phyloP scores from a whole-genome alignment of 805 yeast species.

The Candida stauntonica region DNA sequence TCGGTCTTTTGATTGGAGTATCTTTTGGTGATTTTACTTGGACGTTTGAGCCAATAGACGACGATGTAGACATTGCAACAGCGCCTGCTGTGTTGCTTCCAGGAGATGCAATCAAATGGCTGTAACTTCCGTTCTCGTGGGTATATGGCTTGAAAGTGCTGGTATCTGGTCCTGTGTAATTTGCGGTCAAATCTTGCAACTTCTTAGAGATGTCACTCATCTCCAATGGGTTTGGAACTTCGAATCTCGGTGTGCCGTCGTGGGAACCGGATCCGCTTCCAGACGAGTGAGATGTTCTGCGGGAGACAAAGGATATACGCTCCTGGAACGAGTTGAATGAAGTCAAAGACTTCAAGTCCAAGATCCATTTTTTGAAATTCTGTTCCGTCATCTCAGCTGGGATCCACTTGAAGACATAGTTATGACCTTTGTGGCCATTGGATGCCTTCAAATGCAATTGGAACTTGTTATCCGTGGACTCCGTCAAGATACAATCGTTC shows the following conservation, averaged over 20 bases:
- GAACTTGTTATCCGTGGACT: slow-evolving; percentile 68
- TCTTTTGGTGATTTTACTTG: slow-evolving; percentile 3
- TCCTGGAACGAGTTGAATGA: slow-evolving; percentile 29
- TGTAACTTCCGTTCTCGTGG: slow-evolving; percentile 9
- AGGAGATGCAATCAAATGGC: slow-evolving; percentile 1
- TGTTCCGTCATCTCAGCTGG: slow-evolving; percentile 61
- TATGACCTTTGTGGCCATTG: slow-evolving; percentile 72
- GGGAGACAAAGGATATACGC: slow-evolving; percentile 13
- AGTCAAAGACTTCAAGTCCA: slow-evolving; percentile 57
- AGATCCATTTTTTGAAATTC: slow-evolving; percentile 77
- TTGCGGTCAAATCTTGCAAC: slow-evolving; percentile 18
- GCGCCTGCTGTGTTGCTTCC: too few relatives aligned
- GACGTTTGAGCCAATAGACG: too few relatives aligned
- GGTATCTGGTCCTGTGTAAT: not conserved
- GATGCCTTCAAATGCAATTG: slow-evolving; percentile 49
- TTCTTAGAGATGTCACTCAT: slow-evolving; percentile 18
- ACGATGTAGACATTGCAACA: too few relatives aligned
- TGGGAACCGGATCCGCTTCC: slow-evolving; percentile 5
- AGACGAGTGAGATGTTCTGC: not conserved
- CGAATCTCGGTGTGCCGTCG: slow-evolving; percentile 24
- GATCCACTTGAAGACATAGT: slow-evolving; percentile 71
- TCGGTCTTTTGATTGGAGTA: slow-evolving; percentile 10
- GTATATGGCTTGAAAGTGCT: slow-evolving; percentile 5
- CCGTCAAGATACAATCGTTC: slow-evolving; percentile 74
- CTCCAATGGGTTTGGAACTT: slow-evolving; percentile 22